phyloP scores from a whole-genome alignment of 768 basidiomycete species.

The Boletus reticuloceps region DNA sequence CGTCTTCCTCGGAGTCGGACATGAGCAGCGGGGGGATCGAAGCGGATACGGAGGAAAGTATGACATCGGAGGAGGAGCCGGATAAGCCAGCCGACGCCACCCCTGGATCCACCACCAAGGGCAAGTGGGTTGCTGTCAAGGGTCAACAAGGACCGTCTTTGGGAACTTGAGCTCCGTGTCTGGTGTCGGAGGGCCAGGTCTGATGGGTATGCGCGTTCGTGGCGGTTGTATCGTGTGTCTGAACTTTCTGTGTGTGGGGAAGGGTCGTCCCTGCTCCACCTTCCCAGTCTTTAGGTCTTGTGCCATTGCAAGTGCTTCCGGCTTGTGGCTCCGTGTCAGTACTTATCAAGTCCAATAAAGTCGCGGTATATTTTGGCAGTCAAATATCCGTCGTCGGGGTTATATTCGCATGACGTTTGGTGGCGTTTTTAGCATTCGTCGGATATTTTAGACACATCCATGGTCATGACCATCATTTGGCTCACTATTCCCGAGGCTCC shows the following conservation, averaged over 20 bases:
- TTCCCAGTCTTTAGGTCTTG: slow-evolving; percentile 6
- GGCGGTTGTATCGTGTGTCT: slow-evolving; percentile 6
- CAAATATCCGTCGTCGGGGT: slow-evolving; percentile 1
- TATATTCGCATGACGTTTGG: slow-evolving; percentile 2
- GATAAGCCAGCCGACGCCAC: slow-evolving; percentile 37
- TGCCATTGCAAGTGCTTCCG: slow-evolving; percentile 18
- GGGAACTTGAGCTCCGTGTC: too few relatives aligned
- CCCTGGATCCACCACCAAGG: slow-evolving; percentile 34
- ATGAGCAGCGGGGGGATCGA: slow-evolving; percentile 58
- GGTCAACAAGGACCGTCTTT: slow-evolving; percentile 32
- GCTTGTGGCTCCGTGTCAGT: slow-evolving; percentile 16
- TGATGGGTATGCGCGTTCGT: background rate
- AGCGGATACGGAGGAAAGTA: slow-evolving; percentile 73
- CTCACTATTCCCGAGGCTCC: background rate
- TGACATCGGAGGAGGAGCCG: slow-evolving; percentile 68
- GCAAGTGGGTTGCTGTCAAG: slow-evolving; percentile 81
- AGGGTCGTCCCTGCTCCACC: too few relatives aligned
- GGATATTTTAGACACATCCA: slow-evolving; percentile 4
- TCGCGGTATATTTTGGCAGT: slow-evolving; percentile 18
- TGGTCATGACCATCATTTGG: background rate
- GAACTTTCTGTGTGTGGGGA: slow-evolving; percentile 5
- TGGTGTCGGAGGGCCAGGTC: background rate
- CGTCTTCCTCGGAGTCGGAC: slow-evolving; percentile 59
- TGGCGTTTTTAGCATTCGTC: background rate
- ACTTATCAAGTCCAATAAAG: slow-evolving; percentile 23